Evolutionary conservation across 164 flowering plant genomes (phyloP), one percentile per base, ranked within the genome.

Genomic region (Akebia trifoliata): DNA sequence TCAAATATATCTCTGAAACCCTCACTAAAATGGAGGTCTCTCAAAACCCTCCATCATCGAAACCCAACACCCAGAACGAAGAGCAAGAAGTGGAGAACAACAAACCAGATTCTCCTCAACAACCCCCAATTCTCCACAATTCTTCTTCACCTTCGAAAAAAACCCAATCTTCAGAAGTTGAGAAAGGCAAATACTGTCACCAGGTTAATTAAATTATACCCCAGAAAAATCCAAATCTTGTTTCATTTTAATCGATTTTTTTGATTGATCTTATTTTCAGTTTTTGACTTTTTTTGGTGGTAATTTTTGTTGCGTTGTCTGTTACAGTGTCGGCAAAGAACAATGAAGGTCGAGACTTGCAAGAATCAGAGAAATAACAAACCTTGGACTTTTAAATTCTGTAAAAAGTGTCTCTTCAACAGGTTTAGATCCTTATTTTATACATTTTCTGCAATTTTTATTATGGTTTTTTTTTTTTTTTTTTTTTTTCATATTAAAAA

Each of bases 251-350:
- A n/a, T n/a, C n/a, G n/a, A 14, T 18, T 28, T 50, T 14, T 43
- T 22, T 17, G 22, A 22, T 11, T 26, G 36, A 40, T 4, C 4
- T 38, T 3, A n/a, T 26, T 0, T 38, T 14, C 22, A 29, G 8
- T 26, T 6, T 20, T 26, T 29, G 11, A 28, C 7, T 14, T 32
- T 49, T 37, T 56, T 18, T 44, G 21, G 2, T 50, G 8, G 21
- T 44, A 12, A 35, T 15, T 21, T 5, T 37, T 57, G 21, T 50
- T 62, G 60, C 18, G 17, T 56, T 25, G n/a, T 12, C 42, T 59
- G 30, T 50, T 64, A 59, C 17, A 92, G 98, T 88, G 98, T 64
- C 87, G 98, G 22, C 96, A 91, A 67, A 86, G 84, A 52, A 88
- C 86, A 1, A 54, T 20, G 68, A 81, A 77, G 52, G 70, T 76